Evolutionary conservation across 495 filamentous ascomycete genomes (phyloP), one percentile per base, ranked within the genome.

Genomic region (Cudoniella acicularis): DNA sequence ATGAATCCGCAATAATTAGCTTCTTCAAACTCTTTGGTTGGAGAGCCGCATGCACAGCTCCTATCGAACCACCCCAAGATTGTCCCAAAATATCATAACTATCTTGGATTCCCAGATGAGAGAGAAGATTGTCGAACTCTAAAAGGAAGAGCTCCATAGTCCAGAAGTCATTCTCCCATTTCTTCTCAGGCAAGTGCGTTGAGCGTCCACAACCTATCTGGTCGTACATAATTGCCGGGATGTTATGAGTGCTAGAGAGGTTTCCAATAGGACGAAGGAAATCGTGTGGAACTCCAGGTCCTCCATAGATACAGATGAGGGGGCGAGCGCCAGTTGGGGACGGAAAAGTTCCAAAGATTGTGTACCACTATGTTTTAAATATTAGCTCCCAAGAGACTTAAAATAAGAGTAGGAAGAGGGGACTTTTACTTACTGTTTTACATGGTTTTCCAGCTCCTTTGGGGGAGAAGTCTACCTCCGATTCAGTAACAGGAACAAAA

Each of bases 51-150:
- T 68, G 73, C 2, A 65, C 52, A 3, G 68, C 69, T 1, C 68
- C 77, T 0, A 82, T 65, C 75, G 82, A 78, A 23, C 76, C 80
- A 23, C n/a, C 80, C 79, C 79, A 84, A 8, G 67, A 72, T 30
- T 77, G 71, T 4, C 81, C 78, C 2, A 77, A 67, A 0, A 81
- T 42, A 54, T 80, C 69, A 59, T 76, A 79, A 0, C 67, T 58
- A 6, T 63, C 43, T 0, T 60, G 16, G 30, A 82, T 70, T 0
- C 61, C 68, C 0, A 83, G 68, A 20, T 74, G 63, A 11, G 52
- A 26, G 3, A 80, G 56, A 18, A 84, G 61, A 56, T 79, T 81
- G 25, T 79, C 71, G 0, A 82, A 74, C 64, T 84, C 79, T 8
- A 52, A 49, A 24, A 73, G 54, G 65, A 82, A 83, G 0, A 83